Conservation (phyloP, 805 yeast species). For the Wickerhamomyces ciferrii region DNA sequence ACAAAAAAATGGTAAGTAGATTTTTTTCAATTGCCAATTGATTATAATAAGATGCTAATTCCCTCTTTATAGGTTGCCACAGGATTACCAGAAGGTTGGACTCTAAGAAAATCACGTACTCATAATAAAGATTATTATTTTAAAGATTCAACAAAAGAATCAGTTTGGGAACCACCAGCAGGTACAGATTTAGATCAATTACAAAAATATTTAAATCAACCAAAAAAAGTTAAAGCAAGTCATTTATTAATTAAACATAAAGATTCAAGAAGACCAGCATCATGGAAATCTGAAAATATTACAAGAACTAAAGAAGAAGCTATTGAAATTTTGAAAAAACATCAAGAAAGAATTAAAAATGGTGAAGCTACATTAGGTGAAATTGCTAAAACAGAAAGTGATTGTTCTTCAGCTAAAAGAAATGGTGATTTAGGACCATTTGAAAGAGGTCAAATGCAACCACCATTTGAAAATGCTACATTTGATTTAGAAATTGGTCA, state of each 20-base stretch:
- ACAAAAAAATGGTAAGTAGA: not conserved
- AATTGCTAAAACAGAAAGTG: constrained; percentile 79
- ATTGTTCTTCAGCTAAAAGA: constrained; percentile 79
- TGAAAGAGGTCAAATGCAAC: constrained; percentile 92
- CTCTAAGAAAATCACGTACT: constrained; percentile 68
- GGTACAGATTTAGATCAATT: constrained; percentile 67
- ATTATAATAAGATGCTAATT: too few relatives aligned
- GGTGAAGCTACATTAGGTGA: constrained; percentile 67
- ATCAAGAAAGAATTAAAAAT: constrained; percentile 50
- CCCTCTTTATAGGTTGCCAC: constrained; percentile 28
- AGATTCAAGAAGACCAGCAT: constrained; percentile 83
- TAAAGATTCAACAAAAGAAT: constrained; percentile 62
- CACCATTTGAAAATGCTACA: constrained; percentile 85
- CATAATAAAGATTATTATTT: constrained; percentile 82
- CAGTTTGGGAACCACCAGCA: constrained; percentile 88
- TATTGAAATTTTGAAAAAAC: constrained; percentile 50
- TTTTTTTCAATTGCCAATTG: too few relatives aligned
- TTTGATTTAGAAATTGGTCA: constrained; percentile 80
- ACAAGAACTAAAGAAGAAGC: constrained; percentile 85
- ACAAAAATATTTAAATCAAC: constrained; percentile 51
- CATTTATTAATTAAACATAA: constrained; percentile 82
- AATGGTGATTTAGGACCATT: constrained; percentile 93
- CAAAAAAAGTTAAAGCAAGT: constrained; percentile 69
- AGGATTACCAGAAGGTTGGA: constrained; percentile 88
- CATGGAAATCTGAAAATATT: constrained; percentile 80